Conservation (phyloP, 1,139 yeast genomes). For the Pichia sp. region DNA sequence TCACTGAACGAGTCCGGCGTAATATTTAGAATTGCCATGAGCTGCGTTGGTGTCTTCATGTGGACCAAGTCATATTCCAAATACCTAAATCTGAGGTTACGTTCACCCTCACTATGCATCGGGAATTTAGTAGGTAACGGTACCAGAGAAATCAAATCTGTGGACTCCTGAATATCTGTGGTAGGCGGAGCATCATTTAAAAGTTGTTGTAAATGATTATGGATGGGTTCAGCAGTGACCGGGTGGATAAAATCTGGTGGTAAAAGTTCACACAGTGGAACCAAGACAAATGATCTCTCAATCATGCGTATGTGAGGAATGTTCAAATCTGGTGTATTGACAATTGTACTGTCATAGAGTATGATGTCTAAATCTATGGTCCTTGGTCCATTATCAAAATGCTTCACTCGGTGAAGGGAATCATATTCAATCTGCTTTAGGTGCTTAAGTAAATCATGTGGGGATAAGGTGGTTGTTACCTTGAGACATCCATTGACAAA, state of each 20-base stretch:
- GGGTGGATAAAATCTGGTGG: conserved; percentile 67
- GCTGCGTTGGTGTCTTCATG: conserved; percentile 35
- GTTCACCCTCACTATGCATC: conserved; percentile 9
- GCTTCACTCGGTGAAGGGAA: conserved; percentile 62
- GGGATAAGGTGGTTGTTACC: conserved; percentile 48
- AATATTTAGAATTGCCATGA: conserved; percentile 84
- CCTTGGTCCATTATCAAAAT: conserved; percentile 86
- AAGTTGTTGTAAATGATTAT: conserved; percentile 58
- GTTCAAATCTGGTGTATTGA: conserved; percentile 51
- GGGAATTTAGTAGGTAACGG: conserved; percentile 34
- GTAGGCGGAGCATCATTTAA: conserved; percentile 24
- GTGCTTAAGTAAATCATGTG: conserved; percentile 52
- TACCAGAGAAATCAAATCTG: conserved; percentile 36
- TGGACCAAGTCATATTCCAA: conserved; percentile 33
- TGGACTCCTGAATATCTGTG: conserved; percentile 39
- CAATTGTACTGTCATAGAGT: conserved; percentile 53
- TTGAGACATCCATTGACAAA: conserved; percentile 81
- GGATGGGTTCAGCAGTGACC: conserved; percentile 73
- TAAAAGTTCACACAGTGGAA: conserved; percentile 78
- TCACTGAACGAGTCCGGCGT: conserved; percentile 97
- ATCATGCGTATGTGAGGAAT: conserved; percentile 87
- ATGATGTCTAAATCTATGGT: conserved; percentile 83
- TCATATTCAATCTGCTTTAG: conserved; percentile 75
- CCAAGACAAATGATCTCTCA: conserved; percentile 83
- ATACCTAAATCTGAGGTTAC: conserved; percentile 19